Base-by-base conservation (phyloP, 2,329 filamentous ascomycete genomes). In the Cladosporium velox region DNA sequence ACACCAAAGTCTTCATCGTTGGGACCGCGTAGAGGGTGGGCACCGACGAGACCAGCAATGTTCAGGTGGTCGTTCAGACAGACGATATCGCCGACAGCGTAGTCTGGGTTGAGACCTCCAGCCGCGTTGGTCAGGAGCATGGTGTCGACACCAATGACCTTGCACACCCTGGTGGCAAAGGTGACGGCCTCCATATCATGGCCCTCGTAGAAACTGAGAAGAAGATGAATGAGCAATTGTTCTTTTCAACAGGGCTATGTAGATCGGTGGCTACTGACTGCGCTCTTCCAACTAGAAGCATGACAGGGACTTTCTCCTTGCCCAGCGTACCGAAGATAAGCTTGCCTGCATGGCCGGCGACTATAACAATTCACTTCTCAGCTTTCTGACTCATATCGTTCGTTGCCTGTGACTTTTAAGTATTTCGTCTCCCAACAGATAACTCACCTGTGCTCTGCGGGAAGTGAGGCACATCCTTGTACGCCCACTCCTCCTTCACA, bases 41-140 rank as follows among this genome's bases (percentile, higher is more conserved):
- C 80, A 28, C 87, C 87, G 11, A 85, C 84, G 11, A 90, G 76
- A 4, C 88, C 87, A 30, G 87, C 84, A 59, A 89, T 74, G 74
- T 89, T 89, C 59, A 90, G 81, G 74, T 90, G 87, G 78, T 90
- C 88, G 72, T 89, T 88, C 65, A 90, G 73, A 58, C 88, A 77
- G 52, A 89, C 85, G 66, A 90, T 85, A 74, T 90, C 88, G 58
- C 88, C 88, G 34, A 90, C 86, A 28, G 77, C 78, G 77, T 89
- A 90, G 44, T 83, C 81, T n/a, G 84, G 81, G 75, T 90, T 90
- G 41, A 90, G 76, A 14, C 87, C 87, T 66, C 88, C 88, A 49
- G 87, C 87, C 52, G 88, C 88, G 74, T 90, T 90, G 52, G 88
- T 90, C 70, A 89, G 86, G 69, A 88, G 82, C 71, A 90, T 82